Percentiles rank a stretch among this genome's conserved stretches.
phyloP scores from a whole-genome alignment of 2,329 filamentous ascomycete species.

The Monilinia polystroma region DNA sequence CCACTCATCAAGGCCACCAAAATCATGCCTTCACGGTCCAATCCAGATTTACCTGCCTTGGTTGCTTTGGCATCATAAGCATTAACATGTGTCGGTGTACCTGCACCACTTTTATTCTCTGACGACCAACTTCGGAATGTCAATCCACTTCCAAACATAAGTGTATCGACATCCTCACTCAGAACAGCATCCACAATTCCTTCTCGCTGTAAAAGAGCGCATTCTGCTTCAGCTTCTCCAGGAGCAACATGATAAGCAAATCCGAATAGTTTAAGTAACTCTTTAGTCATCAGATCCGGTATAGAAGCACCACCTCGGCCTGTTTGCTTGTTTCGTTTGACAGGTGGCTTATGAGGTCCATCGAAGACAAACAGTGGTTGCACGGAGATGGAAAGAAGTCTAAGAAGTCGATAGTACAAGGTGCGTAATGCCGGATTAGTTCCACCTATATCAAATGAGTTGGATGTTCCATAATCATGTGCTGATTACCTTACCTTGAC shows the following conservation, averaged over 20 bases:
- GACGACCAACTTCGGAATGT: constrained; percentile 82
- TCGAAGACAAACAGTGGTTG: constrained; percentile 91
- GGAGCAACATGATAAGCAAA: constrained; percentile 84
- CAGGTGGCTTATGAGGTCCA: constrained; percentile 76
- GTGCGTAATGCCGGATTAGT: constrained; percentile 87
- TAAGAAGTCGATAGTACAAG: constrained; percentile 85
- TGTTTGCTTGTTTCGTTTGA: constrained; percentile 83
- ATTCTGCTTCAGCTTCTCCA: constrained; percentile 95
- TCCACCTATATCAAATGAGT: constrained; percentile 55
- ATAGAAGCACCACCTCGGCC: constrained; percentile 63
- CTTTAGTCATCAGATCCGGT: constrained; percentile 75
- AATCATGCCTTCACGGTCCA: constrained; percentile 88
- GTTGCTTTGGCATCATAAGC: constrained; percentile 68
- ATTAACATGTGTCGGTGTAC: constrained; percentile 79
- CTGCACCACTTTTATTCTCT: constrained; percentile 62
- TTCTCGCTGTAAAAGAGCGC: constrained; percentile 76
- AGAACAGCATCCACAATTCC: constrained; percentile 90
- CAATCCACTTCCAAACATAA: constrained; percentile 89
- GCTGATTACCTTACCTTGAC: constrained; percentile 54
- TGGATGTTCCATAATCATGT: constrained; percentile 8
- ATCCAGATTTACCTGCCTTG: constrained; percentile 49
- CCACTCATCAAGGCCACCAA: constrained; percentile 92
- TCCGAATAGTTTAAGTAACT: constrained; percentile 79
- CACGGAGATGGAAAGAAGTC: constrained; percentile 73
- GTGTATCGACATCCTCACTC: constrained; percentile 93